phyloP scores from a whole-genome alignment of 192 early-diverging fungal species.

The Endogone sp. region DNA sequence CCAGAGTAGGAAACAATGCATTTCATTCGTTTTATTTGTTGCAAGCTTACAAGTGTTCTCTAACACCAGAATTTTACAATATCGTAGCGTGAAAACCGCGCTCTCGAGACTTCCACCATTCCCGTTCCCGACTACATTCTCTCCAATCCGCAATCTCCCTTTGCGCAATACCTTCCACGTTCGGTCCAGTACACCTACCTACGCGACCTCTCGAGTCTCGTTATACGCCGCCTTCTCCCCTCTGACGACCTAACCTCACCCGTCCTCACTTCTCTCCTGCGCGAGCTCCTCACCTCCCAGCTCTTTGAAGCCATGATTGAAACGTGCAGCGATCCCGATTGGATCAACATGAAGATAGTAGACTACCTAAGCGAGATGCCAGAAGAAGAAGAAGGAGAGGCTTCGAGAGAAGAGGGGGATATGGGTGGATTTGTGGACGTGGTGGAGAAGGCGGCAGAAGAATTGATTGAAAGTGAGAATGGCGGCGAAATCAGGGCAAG shows the following conservation, averaged over 20 bases:
- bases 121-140: constrained; percentile 33
- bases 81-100: constrained; percentile 31
- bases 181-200: constrained; percentile 35
- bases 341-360: constrained; percentile 45
- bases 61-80: background rate
- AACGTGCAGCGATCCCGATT: constrained; percentile 47
- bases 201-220: constrained; percentile 27
- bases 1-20: too few relatives aligned
- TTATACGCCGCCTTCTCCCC: constrained; percentile 37
- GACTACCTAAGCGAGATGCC: constrained; percentile 26
- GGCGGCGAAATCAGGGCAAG: background rate
- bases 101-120: constrained; percentile 30
- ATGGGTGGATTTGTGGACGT: constrained; percentile 12
- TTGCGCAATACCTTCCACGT: constrained; percentile 34
- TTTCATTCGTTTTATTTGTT: too few relatives aligned
- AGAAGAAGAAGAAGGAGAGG: background rate
- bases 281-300: constrained; percentile 44
- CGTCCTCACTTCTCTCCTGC: constrained; percentile 39
- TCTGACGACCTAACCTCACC: constrained; percentile 31
- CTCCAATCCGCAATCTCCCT: constrained; percentile 41
- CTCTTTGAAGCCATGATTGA: constrained; percentile 40
- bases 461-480: constrained; percentile 14
- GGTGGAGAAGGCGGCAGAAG: constrained; percentile 28
- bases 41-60: too few relatives aligned
- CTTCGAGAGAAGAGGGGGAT: background rate